These are phyloP conservation scores for Globisporangium camurandrum DNA, from an alignment of 352 stramenopile species.

Conservation along the genomic window DNA sequence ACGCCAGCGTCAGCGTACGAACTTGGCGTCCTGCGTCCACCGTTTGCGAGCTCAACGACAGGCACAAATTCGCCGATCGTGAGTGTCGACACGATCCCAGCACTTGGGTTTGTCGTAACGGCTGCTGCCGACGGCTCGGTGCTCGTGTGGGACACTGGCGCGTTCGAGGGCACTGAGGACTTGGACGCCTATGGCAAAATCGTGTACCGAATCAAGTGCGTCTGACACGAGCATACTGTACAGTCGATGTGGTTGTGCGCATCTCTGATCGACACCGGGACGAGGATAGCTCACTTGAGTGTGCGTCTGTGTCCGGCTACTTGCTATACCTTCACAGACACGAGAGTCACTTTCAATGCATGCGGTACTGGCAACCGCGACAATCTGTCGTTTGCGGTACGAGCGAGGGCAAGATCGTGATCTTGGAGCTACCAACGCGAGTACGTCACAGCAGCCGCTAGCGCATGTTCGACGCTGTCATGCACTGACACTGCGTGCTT, in stretches of 20 bases:
- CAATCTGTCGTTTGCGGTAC: conserved; percentile 9
- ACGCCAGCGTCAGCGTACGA: conserved; percentile 41
- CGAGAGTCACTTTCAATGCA: conserved; percentile 11
- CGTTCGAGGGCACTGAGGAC: conserved; percentile 8
- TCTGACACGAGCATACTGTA: too few species aligned
- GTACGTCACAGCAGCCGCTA: too few species aligned
- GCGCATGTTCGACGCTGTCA: too few species aligned
- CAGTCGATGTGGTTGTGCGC: background rate
- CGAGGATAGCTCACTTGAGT: background rate
- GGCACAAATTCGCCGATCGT: conserved; percentile 38
- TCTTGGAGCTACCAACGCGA: conserved; percentile 5
- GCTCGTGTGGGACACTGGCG: conserved; percentile 25
- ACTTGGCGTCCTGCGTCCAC: conserved; percentile 35
- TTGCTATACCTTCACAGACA: background rate
- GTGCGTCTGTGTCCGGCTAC: background rate
- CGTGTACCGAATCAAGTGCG: conserved; percentile 9
- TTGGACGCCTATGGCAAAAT: conserved; percentile 14
- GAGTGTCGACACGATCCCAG: conserved; percentile 33
- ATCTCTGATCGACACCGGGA: background rate
- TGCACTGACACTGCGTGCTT: too few species aligned
- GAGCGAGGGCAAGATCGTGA: conserved; percentile 12
- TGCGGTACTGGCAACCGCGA: conserved; percentile 13
- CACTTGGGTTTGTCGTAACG: conserved; percentile 32
- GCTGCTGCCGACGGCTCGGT: conserved; percentile 47
- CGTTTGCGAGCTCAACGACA: conserved; percentile 23